Conservation (phyloP, 1,284 basidiomycete species). For the Butyriboletus appendiculatus region DNA sequence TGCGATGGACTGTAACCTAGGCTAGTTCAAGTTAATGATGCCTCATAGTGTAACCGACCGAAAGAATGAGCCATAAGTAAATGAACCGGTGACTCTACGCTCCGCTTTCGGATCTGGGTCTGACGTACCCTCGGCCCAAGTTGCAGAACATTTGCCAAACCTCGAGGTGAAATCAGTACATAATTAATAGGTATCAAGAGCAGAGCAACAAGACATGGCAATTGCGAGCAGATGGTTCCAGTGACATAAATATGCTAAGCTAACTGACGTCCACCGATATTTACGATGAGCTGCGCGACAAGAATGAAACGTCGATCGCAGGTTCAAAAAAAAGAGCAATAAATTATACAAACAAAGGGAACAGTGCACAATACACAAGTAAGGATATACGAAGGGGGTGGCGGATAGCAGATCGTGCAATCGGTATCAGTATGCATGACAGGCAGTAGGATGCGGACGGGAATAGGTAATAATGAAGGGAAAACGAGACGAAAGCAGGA, state of each 20-base stretch:
- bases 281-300: conserved; percentile 36
- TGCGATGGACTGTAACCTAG: not conserved
- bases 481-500: too few relatives aligned
- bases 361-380: not conserved
- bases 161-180: not conserved
- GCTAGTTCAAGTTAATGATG: not conserved
- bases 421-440: conserved; percentile 31
- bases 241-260: conserved; percentile 25
- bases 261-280: conserved; percentile 26
- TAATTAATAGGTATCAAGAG: too few relatives aligned
- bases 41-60: too few relatives aligned
- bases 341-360: conserved; percentile 28
- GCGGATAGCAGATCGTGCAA: conserved; percentile 17
- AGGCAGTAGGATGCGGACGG: too few relatives aligned
- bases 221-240: conserved; percentile 2
- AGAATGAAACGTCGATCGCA: conserved; percentile 8
- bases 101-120: not conserved
- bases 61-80: not conserved
- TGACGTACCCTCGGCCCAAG: not conserved
- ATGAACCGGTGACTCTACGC: not conserved
- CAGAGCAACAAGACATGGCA: not conserved
- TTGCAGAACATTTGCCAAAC: not conserved
- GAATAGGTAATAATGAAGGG: too few relatives aligned
- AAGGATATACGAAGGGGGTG: conserved; percentile 14
- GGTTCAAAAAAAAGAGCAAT: not conserved